A percentile compares a stretch with the other conserved stretches of the same genome.
Conservation (phyloP, 2,329 filamentous ascomycete genomes). For the Neopestalotiopsis clavispora region DNA sequence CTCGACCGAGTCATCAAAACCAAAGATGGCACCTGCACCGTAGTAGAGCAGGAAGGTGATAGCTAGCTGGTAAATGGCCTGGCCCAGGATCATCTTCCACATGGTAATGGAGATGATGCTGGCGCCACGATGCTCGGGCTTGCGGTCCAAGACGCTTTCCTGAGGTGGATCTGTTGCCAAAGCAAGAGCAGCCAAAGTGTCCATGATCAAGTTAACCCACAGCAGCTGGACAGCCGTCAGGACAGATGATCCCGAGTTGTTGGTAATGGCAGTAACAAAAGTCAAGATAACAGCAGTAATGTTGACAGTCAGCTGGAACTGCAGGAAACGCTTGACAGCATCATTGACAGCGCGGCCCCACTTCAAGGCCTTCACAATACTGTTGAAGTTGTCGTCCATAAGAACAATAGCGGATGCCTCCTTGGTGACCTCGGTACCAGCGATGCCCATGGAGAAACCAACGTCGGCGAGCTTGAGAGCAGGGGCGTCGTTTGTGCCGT, state of each 20-base stretch:
- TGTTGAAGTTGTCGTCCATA: constrained; percentile 87
- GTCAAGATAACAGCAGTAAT: constrained; percentile 87
- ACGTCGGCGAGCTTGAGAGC: constrained; percentile 82
- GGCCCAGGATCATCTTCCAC: constrained; percentile 99
- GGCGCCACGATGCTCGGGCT: constrained; percentile 63
- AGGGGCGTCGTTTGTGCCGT: constrained; percentile 84
- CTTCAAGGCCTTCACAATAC: constrained; percentile 82
- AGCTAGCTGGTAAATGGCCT: constrained; percentile 86
- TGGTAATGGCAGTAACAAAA: constrained; percentile 85
- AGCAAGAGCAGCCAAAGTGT: constrained; percentile 88
- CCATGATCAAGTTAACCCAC: constrained; percentile 98
- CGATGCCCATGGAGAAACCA: constrained; percentile 85
- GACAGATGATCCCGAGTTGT: constrained; percentile 71
- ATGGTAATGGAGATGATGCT: constrained; percentile 83
- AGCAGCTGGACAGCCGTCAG: constrained; percentile 89
- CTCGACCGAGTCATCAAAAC: constrained; percentile 46
- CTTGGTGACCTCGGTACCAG: constrained; percentile 83
- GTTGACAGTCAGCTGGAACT: constrained; percentile 86
- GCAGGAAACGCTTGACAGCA: constrained; percentile 76
- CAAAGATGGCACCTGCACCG: constrained; percentile 63
- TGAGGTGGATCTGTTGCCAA: constrained; percentile 90
- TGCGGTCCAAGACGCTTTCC: constrained; percentile 78
- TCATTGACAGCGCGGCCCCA: constrained; percentile 83
- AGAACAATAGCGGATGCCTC: constrained; percentile 85
- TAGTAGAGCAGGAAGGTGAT: constrained; percentile 84